phyloP scores from a whole-genome alignment of 1,284 basidiomycete genomes.

The Lentinus polychrous region DNA sequence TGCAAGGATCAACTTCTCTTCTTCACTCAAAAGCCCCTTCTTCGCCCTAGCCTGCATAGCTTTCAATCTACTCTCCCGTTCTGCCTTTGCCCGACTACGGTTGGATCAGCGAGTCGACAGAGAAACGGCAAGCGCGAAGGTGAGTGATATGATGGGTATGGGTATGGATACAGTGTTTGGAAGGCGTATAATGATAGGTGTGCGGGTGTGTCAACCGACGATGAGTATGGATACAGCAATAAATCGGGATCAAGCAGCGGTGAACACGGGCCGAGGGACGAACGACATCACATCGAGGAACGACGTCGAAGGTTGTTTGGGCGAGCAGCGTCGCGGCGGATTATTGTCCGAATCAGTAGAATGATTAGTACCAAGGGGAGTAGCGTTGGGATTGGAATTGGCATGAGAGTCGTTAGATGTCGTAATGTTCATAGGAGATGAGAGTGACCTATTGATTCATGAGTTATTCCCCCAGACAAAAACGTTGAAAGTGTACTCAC shows the following conservation, averaged over 20 bases:
- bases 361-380: too few species aligned
- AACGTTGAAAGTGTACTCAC: constrained; percentile 39
- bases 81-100: constrained; percentile 62
- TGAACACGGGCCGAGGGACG: constrained; percentile 58
- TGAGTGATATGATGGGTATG: neutral
- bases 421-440: constrained; percentile 18
- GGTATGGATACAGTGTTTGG: constrained; percentile 16
- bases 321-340: constrained; percentile 19
- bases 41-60: constrained; percentile 62
- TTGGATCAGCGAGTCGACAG: neutral
- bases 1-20: constrained; percentile 56
- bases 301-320: constrained; percentile 16
- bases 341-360: constrained; percentile 7
- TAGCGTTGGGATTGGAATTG: too few species aligned
- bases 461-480: constrained; percentile 48
- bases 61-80: constrained; percentile 56
- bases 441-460: constrained; percentile 49
- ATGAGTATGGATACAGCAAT: constrained; percentile 17
- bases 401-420: constrained; percentile 9
- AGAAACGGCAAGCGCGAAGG: constrained; percentile 9
- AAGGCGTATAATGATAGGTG: neutral
- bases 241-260: constrained; percentile 41
- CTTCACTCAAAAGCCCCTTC: constrained; percentile 53
- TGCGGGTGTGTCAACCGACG: neutral
- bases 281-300: constrained; percentile 38